phyloP scores from a whole-genome alignment of 306 rosid species.

The Spatholobus suberectus region DNA sequence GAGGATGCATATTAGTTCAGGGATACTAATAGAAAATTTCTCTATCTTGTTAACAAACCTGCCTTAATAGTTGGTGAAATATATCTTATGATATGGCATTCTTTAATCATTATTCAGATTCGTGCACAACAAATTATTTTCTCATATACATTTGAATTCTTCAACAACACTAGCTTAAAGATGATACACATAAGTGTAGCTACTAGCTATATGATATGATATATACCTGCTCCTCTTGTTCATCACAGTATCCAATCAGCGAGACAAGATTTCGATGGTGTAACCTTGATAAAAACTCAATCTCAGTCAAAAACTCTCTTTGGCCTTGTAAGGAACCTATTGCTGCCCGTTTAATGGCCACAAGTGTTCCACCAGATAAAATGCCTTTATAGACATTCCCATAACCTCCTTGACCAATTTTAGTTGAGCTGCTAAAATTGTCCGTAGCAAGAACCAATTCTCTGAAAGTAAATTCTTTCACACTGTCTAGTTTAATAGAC shows the following conservation, averaged over 20 bases:
- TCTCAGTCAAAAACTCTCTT: slow-evolving; percentile 91
- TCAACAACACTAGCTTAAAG: neutral
- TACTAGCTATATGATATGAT: slow-evolving; percentile 11
- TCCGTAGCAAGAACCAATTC: slow-evolving; percentile 76
- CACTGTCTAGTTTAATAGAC: slow-evolving; percentile 70
- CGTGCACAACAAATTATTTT: neutral
- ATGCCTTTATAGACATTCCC: slow-evolving; percentile 89
- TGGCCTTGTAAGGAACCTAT: slow-evolving; percentile 90
- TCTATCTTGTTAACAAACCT: too few species aligned
- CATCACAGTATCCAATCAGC: slow-evolving; percentile 78
- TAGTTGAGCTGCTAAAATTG: slow-evolving; percentile 60
- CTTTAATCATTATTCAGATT: neutral
- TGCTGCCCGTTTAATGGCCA: slow-evolving; percentile 87
- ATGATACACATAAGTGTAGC: neutral
- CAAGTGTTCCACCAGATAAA: slow-evolving; percentile 59
- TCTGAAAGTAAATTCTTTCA: slow-evolving; percentile 68
- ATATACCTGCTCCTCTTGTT: slow-evolving; percentile 79
- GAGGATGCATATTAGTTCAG: too few species aligned
- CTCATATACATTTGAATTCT: slow-evolving; percentile 9
- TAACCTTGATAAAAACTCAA: slow-evolving; percentile 80
- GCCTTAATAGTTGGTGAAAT: neutral
- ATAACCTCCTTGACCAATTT: slow-evolving; percentile 93
- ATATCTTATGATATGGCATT: neutral
- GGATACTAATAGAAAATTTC: slow-evolving; percentile 9
- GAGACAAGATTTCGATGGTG: slow-evolving; percentile 92